A percentile compares a stretch with the other conserved stretches of the same genome.
These are phyloP conservation scores for Globisporangium polare DNA, from an alignment of 352 stramenopile genomes.

Conservation along the genomic window DNA sequence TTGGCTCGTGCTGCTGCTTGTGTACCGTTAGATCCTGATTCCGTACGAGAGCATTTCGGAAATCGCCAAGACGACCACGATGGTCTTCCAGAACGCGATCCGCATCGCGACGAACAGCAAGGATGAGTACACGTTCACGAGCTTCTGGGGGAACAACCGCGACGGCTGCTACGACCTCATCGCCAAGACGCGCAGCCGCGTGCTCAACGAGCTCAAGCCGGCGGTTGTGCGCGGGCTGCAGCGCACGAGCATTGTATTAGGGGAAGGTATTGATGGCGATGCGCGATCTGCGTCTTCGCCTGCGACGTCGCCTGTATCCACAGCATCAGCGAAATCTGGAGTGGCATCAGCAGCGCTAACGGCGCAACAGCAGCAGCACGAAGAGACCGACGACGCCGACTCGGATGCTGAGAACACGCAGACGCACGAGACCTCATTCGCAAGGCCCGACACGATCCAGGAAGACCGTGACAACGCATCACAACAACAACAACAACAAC, in stretches of 20 bases:
- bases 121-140: slow-evolving; percentile 83
- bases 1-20: background rate
- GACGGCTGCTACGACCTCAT: slow-evolving; percentile 82
- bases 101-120: slow-evolving; percentile 56
- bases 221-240: background rate
- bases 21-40: slow-evolving; percentile 54
- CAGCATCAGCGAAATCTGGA: background rate
- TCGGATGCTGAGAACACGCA: slow-evolving; percentile 6
- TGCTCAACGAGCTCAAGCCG: slow-evolving; percentile 22
- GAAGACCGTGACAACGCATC: background rate
- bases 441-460: background rate
- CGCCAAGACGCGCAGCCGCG: slow-evolving; percentile 48
- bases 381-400: slow-evolving; percentile 10
- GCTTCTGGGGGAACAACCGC: slow-evolving; percentile 81
- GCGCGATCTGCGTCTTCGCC: background rate
- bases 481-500: background rate
- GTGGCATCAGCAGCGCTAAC: background rate
- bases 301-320: background rate
- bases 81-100: slow-evolving; percentile 78
- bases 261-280: background rate
- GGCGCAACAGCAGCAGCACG: background rate
- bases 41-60: slow-evolving; percentile 80
- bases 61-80: slow-evolving; percentile 78
- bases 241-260: background rate
- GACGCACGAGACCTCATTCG: background rate